Conservation (phyloP, 2,329 filamentous ascomycete genomes). For the Exophiala sideris region DNA sequence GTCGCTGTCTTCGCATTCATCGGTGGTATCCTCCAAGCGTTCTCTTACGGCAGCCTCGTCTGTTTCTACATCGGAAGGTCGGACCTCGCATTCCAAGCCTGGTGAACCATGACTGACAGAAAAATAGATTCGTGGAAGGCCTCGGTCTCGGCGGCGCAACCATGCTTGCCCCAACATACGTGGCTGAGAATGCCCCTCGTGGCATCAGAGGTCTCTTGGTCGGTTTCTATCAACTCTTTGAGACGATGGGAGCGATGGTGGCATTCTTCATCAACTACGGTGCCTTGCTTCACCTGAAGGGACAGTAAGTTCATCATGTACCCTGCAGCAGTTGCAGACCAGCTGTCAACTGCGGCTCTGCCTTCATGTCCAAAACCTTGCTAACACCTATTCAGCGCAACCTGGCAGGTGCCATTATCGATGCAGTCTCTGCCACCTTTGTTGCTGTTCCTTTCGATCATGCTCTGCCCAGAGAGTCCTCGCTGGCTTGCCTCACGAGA, state of each 20-base stretch:
- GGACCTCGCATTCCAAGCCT: constrained; percentile 30
- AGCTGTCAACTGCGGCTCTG: too few species aligned
- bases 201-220: constrained; percentile 59
- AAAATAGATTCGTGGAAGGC: constrained; percentile 48
- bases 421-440: constrained; percentile 64
- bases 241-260: constrained; percentile 45
- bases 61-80: constrained; percentile 66
- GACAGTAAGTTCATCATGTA: constrained; percentile 31
- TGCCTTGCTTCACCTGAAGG: constrained; percentile 43
- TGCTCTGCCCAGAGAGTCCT: constrained; percentile 63
- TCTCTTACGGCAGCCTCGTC: constrained; percentile 57
- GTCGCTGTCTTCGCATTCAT: constrained; percentile 57
- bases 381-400: constrained; percentile 29
- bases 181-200: constrained; percentile 59
- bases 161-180: constrained; percentile 60
- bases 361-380: too few species aligned
- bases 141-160: constrained; percentile 50
- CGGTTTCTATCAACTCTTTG: constrained; percentile 60
- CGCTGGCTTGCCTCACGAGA: constrained; percentile 66
- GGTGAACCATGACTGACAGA: constrained; percentile 14
- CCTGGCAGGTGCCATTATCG: constrained; percentile 61
- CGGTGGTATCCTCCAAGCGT: constrained; percentile 63
- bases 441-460: constrained; percentile 59
- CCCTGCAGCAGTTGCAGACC: too few species aligned
- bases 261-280: constrained; percentile 56